These are phyloP conservation scores for Tetrapisispora taiwanensis DNA, from an alignment of 805 yeast species.

Conservation along the genomic window DNA sequence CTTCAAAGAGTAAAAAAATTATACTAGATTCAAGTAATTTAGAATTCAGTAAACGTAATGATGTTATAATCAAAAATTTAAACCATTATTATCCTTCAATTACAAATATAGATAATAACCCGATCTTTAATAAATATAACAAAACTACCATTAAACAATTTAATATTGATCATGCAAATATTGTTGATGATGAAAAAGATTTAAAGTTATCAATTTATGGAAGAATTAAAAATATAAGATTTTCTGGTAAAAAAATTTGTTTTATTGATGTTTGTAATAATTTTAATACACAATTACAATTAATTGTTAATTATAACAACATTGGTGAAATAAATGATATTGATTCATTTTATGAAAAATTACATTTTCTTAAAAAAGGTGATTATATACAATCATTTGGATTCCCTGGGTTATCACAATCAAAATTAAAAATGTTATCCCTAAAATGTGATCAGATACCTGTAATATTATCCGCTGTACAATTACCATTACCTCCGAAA, in stretches of 20 bases:
- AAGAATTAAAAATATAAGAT: slow-evolving; percentile 22
- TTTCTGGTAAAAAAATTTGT: slow-evolving; percentile 27
- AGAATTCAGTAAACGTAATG: slow-evolving; percentile 18
- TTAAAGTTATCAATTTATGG: slow-evolving; percentile 11
- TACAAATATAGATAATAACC: slow-evolving; percentile 6
- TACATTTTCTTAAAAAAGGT: slow-evolving; percentile 45
- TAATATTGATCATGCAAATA: slow-evolving; percentile 3
- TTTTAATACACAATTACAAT: slow-evolving; percentile 12
- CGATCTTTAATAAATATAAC: neutral
- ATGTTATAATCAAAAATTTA: slow-evolving; percentile 7
- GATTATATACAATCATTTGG: slow-evolving; percentile 65
- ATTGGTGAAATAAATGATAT: neutral
- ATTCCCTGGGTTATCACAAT: slow-evolving; percentile 57
- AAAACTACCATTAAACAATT: slow-evolving; percentile 11
- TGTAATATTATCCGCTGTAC: slow-evolving; percentile 52
- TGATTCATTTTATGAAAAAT: neutral
- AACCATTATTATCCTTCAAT: slow-evolving; percentile 22
- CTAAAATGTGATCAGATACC: slow-evolving; percentile 46
- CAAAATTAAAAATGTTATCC: slow-evolving; percentile 24
- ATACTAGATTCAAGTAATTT: slow-evolving; percentile 12
- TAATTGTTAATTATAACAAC: slow-evolving; percentile 16
- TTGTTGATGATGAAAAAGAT: neutral
- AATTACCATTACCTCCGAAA: slow-evolving; percentile 60
- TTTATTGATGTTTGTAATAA: slow-evolving; percentile 20
- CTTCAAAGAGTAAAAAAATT: slow-evolving; percentile 2